Evolutionary conservation across 805 yeast genomes (phyloP), one percentile per base, ranked within the genome.

Genomic region (Yarrowia sp.): DNA sequence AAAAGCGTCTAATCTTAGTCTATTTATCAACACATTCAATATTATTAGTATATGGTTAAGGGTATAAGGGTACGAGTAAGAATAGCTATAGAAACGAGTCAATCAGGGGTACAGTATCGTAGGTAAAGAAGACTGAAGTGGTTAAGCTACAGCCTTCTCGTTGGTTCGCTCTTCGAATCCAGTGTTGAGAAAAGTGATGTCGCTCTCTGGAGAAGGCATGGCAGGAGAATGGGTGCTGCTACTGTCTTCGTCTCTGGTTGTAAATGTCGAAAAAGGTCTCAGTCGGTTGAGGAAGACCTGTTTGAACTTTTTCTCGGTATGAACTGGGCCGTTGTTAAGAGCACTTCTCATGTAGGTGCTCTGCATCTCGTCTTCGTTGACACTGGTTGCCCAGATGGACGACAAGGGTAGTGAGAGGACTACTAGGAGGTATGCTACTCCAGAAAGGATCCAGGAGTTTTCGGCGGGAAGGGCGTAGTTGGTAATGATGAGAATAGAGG

Each of bases 391-490:
- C 98, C 98, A 92, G 82, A 92, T 82, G 0, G 96, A 84, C 0
- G 96, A 85, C 56, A 92, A 75, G 0, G 97, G 97, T 63, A 92
- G 78, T 3, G 92, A 88, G 28, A 90, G 72, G 0, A 88, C 87
- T 19, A 88, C 86, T 6, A 91, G 69, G 24, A 89, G 77, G 1
- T 84, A 76, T 2, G 90, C 84, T 30, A 89, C 71, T 3, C 87
- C 80, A 24, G 81, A 73, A 68, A 85, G 67, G 38, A 81, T 72
- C 69, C 80, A 78, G 32, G 78, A 68, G 48, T 70, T 69, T 24
- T 74, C 64, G 22, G 75, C 14, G 6, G 65, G 70, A 33, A 78
- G 71, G 2, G 81, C 77, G 64, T 81, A 82, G 22, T 87, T 83
- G 35, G 86, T 71, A 51, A 91, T 80, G 33, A 88, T 83, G 58